Base-by-base conservation (phyloP, 257 asterid species). In the Nicotiana undulata region DNA sequence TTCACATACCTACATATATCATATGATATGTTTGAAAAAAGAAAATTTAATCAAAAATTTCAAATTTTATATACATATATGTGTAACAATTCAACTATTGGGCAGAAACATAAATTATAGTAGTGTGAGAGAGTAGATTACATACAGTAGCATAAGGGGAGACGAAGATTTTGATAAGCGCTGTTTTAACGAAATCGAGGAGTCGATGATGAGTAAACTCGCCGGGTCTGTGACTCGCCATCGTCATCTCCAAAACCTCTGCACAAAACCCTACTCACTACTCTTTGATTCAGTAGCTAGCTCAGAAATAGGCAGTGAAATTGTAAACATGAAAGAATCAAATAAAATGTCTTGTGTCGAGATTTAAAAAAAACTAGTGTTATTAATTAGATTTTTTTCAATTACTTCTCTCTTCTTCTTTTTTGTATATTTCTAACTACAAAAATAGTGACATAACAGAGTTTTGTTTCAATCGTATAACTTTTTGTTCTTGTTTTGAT, bases 131-230 rank as follows among this genome's bases (percentile, higher is more conserved):
- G 75, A 44, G 44, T 31, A 77, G 2, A 49, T 37, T 8, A 65
- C 87, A 52, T 76, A 95, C 98, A 20, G 94, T 90, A 52, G 99
- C 98, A 76, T 95, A 93, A 77, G 99, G 99, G 53, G 90, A 81
- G 78, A 92, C 97, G 90, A 95, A 93, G 87, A 95, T 91, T 80
- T 88, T 90, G 88, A 95, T 87, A 80, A 95, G 97, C 31, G 94
- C 93, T 52, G 88, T 85, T 87, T 89, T 95, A n/a, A 90, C 91
- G 86, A 90, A 90, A 79, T 93, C 92, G 34, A 93, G 83, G n/a
- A 95, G 90, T 56, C 97, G 93, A 85, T 89, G 91, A 87, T 95
- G 98, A 80, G 83, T 84, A 75, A 88, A 87, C 76, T 93, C 98
- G 26, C 87, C 9, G 66, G 88, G 83, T 44, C 92, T 88, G 81